Evolutionary conservation across 768 basidiomycete genomes (phyloP), one percentile per base, ranked within the genome.

Genomic region (Mycena floridula): DNA sequence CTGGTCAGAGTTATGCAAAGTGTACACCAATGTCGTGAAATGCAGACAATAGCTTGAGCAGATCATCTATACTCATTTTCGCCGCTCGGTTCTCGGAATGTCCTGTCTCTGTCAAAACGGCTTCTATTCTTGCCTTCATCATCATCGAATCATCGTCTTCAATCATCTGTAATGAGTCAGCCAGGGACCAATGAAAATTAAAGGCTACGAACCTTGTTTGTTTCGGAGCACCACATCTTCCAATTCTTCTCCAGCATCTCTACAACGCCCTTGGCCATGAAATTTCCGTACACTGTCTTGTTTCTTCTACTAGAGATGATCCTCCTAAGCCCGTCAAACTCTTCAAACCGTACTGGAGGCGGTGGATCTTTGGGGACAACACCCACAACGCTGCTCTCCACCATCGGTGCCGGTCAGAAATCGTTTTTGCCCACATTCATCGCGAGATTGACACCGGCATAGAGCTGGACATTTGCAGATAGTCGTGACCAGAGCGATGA

Each of bases 351-450:
- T 49, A 99, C 79, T 0, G 93, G 92, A 1, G 96, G 96, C 0
- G 96, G 96, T 4, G 96, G 96, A 58, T 98, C 92, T 39, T 86
- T 72, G 2, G 95, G 96, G 5, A 82, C 88, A 47, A 99, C 72
- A 42, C 96, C 81, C 26, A 99, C 82, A 49, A 99, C 96, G 18
- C 81, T 85, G 22, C 84, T 88, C 64, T 98, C 96, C 30, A 99
- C 96, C 62, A 88, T 77, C 0, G 96, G 96, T 16, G 96, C 85
- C 0, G 96, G 96, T 21, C 95, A 74, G 70, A 99, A 99, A 66
- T 95, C 93, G 60, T 94, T 95, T 57, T 89, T 85, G n/a, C 84
- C 85, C 36, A 99, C 95, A 56, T 94, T 88, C 81, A 97, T 92
- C 48, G 97, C 77, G 53, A 96, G 82, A 63, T 97, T 92, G 21